Percentiles rank a stretch among this genome's conserved stretches.
Conservation (phyloP, 2,329 filamentous ascomycete genomes). For the Allantophomopsis cytisporea region DNA sequence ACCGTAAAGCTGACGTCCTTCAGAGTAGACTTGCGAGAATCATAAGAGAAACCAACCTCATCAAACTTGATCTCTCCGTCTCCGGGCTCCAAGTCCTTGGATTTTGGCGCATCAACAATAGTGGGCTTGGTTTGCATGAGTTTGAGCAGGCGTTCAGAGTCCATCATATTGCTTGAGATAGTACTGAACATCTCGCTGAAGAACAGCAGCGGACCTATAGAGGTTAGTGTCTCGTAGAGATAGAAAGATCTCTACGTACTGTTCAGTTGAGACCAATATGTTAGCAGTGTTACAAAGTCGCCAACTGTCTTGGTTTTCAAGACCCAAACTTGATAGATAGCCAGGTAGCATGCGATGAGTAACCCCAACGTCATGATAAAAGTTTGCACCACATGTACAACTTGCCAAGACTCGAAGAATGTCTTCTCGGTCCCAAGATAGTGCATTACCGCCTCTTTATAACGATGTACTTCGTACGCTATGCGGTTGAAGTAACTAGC, state of each 20-base stretch:
- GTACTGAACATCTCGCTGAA: slow-evolving; percentile 33
- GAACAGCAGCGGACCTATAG: slow-evolving; percentile 28
- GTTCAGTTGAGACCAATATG: slow-evolving; percentile 45
- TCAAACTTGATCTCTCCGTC: slow-evolving; percentile 37
- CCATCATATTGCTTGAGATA: slow-evolving; percentile 40
- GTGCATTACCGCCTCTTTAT: slow-evolving; percentile 22
- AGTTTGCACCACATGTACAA: slow-evolving; percentile 25
- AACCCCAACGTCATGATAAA: slow-evolving; percentile 33
- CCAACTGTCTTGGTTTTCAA: slow-evolving; percentile 35
- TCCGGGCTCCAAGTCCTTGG: slow-evolving; percentile 27
- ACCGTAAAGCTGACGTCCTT: slow-evolving; percentile 32
- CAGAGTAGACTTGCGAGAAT: slow-evolving; percentile 34
- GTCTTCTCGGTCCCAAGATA: slow-evolving; percentile 21
- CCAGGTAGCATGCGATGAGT: slow-evolving; percentile 33
- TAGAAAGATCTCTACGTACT: slow-evolving; percentile 14
- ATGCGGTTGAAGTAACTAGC: slow-evolving; percentile 39
- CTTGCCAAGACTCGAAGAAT: slow-evolving; percentile 20
- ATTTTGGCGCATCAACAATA: slow-evolving; percentile 32
- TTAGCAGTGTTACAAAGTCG: slow-evolving; percentile 48
- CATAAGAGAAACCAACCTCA: slow-evolving; percentile 40
- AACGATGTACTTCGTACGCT: slow-evolving; percentile 35
- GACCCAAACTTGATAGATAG: slow-evolving; percentile 34
- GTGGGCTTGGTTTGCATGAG: slow-evolving; percentile 43
- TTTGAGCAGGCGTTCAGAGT: slow-evolving; percentile 46
- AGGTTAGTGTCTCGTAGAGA: neutral